Evolutionary conservation across 306 rosid genomes (phyloP).

Genomic region (Cucumis sativus): Cucumber_9930_V3 NC_026658.2:13747001-13747500

Average conservation of each 20-base stretch:
- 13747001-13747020: conserved; percentile 46
- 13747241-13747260: no score
- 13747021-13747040: conserved; percentile 47
- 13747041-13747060: conserved; percentile 56
- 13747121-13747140: no score
- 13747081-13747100: conserved; percentile 16
- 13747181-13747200: no score
- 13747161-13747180: no score
- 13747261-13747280: neutral
- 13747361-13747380: conserved; percentile 44
- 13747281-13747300: neutral
- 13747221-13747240: no score
- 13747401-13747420: conserved; percentile 35
- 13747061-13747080: conserved; percentile 68
- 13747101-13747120: no score
- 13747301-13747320: conserved; percentile 52
- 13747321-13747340: conserved; percentile 61
- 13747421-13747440: conserved; percentile 45
- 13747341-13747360: conserved; percentile 64
- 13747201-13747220: no score
- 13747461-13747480: conserved; percentile 47
- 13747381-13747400: conserved; percentile 57
- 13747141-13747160: no score
- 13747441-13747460: conserved; percentile 61
- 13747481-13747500: conserved; percentile 63